Evolutionary conservation across 371 early-diverging fungal genomes (phyloP).

Genomic region (Funneliformis caledonium): DNA sequence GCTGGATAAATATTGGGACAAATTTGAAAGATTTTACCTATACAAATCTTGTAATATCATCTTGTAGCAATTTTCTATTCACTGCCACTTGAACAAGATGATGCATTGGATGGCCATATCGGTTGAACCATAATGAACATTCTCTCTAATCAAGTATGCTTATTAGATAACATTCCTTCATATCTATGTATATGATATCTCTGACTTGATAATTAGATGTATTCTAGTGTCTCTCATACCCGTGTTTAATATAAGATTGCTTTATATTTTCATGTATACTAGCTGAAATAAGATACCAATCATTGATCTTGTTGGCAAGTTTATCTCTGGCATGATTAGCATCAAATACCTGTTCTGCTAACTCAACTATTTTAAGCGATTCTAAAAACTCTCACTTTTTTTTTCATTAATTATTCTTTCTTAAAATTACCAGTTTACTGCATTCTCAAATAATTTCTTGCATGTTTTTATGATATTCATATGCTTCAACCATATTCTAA

Average conservation of each 20-base stretch:
- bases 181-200: not conserved
- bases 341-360: too few species aligned
- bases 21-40: slow-evolving; percentile 7
- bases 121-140: slow-evolving; percentile 25
- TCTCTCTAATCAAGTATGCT: slow-evolving; percentile 19
- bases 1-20: slow-evolving; percentile 3
- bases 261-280: not conserved
- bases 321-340: not conserved
- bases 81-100: too few species aligned
- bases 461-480: not conserved
- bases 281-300: not conserved
- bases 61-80: not conserved
- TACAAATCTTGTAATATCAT: not conserved
- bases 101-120: slow-evolving; percentile 15
- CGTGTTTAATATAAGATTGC: slow-evolving; percentile 13
- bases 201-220: not conserved
- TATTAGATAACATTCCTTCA: not conserved
- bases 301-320: slow-evolving; percentile 24
- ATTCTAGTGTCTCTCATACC: slow-evolving; percentile 10
- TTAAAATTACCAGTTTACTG: too few species aligned
- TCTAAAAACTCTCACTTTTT: too few species aligned
- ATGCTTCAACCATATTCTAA: too few species aligned
- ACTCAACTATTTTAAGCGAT: too few species aligned
- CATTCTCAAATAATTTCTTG: too few species aligned
- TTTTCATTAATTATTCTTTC: too few species aligned